Evolutionary conservation across 2,329 filamentous ascomycete species (phyloP).

Genomic region (Monosporascus sp.): DNA sequence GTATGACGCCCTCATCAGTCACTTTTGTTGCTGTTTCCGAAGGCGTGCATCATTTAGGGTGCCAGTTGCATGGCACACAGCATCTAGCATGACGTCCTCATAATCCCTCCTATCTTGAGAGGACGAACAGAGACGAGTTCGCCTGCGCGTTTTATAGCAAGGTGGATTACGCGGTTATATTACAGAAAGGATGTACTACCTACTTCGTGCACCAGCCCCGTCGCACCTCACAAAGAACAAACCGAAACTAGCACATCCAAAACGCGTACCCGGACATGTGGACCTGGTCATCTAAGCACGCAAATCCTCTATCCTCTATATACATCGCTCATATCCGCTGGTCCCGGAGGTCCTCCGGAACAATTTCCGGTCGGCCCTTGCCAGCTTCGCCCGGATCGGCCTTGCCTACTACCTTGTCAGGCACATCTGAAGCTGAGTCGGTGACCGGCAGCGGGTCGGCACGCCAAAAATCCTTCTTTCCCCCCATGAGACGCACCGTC

Average conservation of each 20-base stretch:
- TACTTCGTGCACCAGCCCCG: neutral
- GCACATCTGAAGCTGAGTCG: slow-evolving; percentile 14
- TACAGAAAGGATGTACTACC: neutral
- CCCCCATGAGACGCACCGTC: slow-evolving; percentile 56
- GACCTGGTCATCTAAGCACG: neutral
- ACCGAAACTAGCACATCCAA: neutral
- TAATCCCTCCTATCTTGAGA: neutral
- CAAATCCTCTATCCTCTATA: too few relatives aligned
- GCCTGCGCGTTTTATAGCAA: too few relatives aligned
- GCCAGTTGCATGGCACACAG: too few relatives aligned
- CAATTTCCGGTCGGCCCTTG: neutral
- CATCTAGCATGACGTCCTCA: too few relatives aligned
- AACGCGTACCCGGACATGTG: neutral
- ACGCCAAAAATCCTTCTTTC: slow-evolving; percentile 72
- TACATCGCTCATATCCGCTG: slow-evolving; percentile 1
- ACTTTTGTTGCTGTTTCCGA: neutral
- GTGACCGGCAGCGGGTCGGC: slow-evolving; percentile 24
- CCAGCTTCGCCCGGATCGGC: slow-evolving; percentile 4
- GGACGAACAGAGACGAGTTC: neutral
- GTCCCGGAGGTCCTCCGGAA: slow-evolving; percentile 1
- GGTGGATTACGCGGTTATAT: neutral
- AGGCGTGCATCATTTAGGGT: too few relatives aligned
- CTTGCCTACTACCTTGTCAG: slow-evolving; percentile 7
- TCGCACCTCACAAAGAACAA: too few relatives aligned
- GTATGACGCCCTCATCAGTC: neutral